Percentiles rank a stretch among this genome's conserved stretches.
Evolutionary conservation across 371 early-diverging fungal species (phyloP).

Genomic region (Mortierella sp.): DNA sequence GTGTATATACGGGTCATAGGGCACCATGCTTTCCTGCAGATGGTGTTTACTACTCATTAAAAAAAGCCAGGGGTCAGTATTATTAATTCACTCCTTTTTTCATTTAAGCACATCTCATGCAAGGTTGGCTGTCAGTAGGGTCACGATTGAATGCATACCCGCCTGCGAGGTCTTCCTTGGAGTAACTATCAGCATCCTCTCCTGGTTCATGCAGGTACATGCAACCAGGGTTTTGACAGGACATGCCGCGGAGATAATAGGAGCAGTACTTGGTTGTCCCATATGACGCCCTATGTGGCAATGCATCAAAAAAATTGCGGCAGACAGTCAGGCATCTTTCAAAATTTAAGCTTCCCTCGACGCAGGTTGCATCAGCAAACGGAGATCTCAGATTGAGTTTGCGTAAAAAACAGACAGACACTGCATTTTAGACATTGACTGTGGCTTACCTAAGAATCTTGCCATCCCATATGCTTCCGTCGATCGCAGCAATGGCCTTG

Average conservation of each 20-base stretch:
- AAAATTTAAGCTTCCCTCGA: not conserved
- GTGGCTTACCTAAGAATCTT: conserved; percentile 75
- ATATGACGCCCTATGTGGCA: conserved; percentile 80
- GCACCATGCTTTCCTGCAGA: conserved; percentile 65
- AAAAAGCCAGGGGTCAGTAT: not conserved
- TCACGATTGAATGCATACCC: conserved; percentile 58
- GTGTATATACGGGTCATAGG: conserved; percentile 43
- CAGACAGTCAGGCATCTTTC: not conserved
- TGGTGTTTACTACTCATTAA: conserved; percentile 64
- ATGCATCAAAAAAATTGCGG: not conserved
- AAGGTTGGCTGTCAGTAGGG: not conserved
- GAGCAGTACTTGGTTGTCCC: conserved; percentile 99
- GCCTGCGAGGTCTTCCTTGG: conserved; percentile 73
- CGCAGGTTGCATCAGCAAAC: not conserved
- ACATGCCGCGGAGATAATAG: conserved; percentile 90
- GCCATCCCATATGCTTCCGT: conserved; percentile 93
- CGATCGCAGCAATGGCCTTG: conserved; percentile 91
- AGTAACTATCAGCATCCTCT: conserved; percentile 87
- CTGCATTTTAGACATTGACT: not conserved
- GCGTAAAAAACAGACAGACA: not conserved
- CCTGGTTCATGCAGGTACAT: conserved; percentile 96
- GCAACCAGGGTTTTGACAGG: conserved; percentile 94
- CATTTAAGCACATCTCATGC: not conserved
- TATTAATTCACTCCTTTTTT: not conserved
- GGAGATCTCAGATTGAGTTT: conserved; percentile 8